A percentile compares a stretch with the other conserved stretches of the same genome.
phyloP scores from a whole-genome alignment of 176 grass and related monocot species.

The Avena insularis region DNA sequence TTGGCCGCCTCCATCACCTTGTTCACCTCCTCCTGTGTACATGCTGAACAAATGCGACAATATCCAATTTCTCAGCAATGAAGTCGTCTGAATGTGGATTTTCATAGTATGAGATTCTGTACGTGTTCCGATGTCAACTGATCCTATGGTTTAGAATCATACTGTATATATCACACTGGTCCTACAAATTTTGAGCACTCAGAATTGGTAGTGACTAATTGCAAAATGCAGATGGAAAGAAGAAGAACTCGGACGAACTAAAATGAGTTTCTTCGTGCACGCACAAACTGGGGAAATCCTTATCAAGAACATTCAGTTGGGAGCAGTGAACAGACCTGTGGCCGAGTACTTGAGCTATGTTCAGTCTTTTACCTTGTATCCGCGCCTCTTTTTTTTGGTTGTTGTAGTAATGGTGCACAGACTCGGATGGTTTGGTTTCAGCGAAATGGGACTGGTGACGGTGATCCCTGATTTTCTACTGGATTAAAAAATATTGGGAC shows the following conservation, averaged over 20 bases:
- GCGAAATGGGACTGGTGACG: neutral
- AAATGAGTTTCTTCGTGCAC: neutral
- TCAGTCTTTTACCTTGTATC: neutral
- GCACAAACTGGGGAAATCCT: neutral
- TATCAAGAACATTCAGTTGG: neutral
- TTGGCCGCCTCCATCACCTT: constrained; percentile 91
- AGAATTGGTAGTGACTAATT: neutral
- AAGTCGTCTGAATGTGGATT: neutral
- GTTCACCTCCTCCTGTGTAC: constrained; percentile 98
- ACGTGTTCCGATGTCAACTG: neutral
- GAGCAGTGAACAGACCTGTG: neutral
- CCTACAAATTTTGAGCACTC: neutral
- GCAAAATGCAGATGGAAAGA: neutral
- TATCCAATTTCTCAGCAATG: neutral
- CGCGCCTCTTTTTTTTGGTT: neutral
- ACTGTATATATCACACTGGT: neutral
- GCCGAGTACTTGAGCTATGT: neutral
- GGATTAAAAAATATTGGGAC: neutral
- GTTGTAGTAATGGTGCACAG: neutral
- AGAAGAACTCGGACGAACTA: neutral
- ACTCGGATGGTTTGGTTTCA: neutral
- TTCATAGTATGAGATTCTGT: neutral
- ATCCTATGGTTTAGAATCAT: neutral
- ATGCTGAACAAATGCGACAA: constrained; percentile 56
- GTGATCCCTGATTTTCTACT: neutral